Evolutionary conservation across 768 basidiomycete genomes (phyloP).

Genomic region (Termitomyces titanicus): DNA sequence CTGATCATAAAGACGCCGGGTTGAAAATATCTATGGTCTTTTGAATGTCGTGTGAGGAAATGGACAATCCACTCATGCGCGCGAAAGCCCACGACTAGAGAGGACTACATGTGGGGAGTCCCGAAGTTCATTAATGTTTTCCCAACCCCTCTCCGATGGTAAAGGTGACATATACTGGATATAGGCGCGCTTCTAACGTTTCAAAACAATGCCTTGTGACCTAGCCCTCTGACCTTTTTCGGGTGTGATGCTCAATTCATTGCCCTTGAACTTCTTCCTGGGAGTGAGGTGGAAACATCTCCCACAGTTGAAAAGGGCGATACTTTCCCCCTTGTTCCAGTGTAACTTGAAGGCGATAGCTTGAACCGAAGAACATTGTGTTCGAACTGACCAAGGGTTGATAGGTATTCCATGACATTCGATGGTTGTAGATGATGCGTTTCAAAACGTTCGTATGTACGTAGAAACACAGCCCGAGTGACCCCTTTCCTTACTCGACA

Average conservation of each 20-base stretch:
- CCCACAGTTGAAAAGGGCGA: not conserved
- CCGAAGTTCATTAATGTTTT: not conserved
- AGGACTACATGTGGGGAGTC: not conserved
- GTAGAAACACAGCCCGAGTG: not conserved
- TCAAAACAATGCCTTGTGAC: slow-evolving; percentile 16
- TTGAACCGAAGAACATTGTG: not conserved
- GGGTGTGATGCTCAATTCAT: slow-evolving; percentile 9
- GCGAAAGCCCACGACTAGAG: not conserved
- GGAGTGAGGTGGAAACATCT: slow-evolving; percentile 1
- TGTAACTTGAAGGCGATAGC: slow-evolving; percentile 8
- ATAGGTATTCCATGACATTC: not conserved
- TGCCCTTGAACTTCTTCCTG: slow-evolving; percentile 17
- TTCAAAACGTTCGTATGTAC: not conserved
- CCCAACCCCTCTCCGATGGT: slow-evolving; percentile 3
- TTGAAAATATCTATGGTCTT: not conserved
- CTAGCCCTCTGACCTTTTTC: not conserved
- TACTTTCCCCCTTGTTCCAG: slow-evolving; percentile 9
- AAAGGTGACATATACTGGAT: slow-evolving; percentile 4
- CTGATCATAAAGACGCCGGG: not conserved
- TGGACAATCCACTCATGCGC: not conserved
- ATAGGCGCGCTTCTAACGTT: slow-evolving; percentile 11
- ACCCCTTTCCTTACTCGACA: not conserved
- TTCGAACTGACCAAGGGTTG: slow-evolving; percentile 1
- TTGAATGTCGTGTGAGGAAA: not conserved
- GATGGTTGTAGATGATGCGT: not conserved